Evolutionary conservation across 257 asterid species (phyloP), one percentile per base, ranked within the genome.

Genomic region (Forsythia suspensa): DNA sequence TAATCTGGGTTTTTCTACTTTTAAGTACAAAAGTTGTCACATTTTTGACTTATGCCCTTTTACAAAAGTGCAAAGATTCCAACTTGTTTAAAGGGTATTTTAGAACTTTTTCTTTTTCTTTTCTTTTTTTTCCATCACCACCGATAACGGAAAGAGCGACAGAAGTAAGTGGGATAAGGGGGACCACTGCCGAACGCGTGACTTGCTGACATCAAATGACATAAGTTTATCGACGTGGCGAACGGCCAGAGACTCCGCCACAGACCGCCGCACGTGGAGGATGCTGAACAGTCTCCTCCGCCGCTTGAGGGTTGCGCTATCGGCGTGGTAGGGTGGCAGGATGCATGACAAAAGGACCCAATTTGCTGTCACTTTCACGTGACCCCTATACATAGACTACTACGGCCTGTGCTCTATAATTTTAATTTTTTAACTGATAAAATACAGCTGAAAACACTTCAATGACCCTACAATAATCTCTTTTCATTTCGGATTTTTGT

Each of bases 131-230:
- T 15, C 38, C 59, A 7, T 48, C 18, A 11, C 73, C 61, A 71
- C 15, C 9, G 36, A 43, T 59, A 8, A 4, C 57, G 66, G 10
- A 76, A 72, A 61, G 46, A 52, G 18, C 80, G 80, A 46, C 85
- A 75, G 41, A 21, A 36, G 46, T 41, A 29, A 79, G 84, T 80
- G 80, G 84, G 61, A 1, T 10, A 16, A 55, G 29, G 75, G 80
- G 82, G 75, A 9, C 80, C 82, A 80, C 84, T 51, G 77, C 39
- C 63, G 36, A 65, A 70, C 61, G 84, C 81, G 76, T 76, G 84
- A 79, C 81, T 29, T 16, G 75, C 76, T 79, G 63, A 80, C 81
- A 37, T 80, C 76, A 77, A 1, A 29, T 29, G 34, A 29, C 34
- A 29, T 29, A 29, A 29, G 34, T 29, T 29, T 80, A 76, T 72